Percentiles rank a stretch among this genome's conserved stretches.
These are phyloP conservation scores for Venturia asperata DNA, from an alignment of 2,329 filamentous ascomycete species.

Conservation along the genomic window DNA sequence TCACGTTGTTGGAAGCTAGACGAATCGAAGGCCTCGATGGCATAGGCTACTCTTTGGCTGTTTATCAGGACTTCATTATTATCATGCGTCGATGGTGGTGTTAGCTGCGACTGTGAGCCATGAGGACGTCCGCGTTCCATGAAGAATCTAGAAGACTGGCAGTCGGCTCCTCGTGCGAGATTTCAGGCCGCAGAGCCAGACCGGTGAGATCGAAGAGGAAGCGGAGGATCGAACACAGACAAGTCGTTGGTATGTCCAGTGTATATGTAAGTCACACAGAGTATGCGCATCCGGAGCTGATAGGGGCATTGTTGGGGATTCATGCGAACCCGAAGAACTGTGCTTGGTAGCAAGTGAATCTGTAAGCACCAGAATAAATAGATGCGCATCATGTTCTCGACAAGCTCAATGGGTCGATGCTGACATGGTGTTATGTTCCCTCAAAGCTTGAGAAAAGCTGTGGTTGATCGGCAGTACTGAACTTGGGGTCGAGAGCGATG, in stretches of 20 bases:
- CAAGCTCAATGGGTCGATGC: background rate
- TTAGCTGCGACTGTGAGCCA: constrained; percentile 2
- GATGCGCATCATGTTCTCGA: background rate
- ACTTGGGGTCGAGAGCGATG: too few relatives aligned
- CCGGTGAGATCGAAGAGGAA: background rate
- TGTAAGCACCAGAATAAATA: constrained; percentile 8
- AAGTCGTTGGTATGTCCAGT: constrained; percentile 5
- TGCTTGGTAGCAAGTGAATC: background rate
- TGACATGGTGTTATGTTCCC: background rate
- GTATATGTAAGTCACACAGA: background rate
- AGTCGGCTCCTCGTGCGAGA: background rate
- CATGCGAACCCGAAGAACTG: constrained; percentile 6
- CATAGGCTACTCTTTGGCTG: background rate
- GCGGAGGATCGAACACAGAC: background rate
- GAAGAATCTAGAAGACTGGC: constrained; percentile 1
- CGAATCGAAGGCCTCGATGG: background rate
- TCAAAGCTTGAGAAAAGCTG: background rate
- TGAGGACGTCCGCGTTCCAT: background rate
- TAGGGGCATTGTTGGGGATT: constrained; percentile 7
- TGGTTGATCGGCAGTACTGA: background rate
- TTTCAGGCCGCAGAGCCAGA: background rate
- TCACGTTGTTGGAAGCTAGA: constrained; percentile 14
- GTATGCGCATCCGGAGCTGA: background rate
- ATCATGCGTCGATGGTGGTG: constrained; percentile 6
- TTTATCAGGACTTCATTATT: constrained; percentile 7